Conservation (phyloP, 768 basidiomycete species). For the Favolaschia claudopus region DNA sequence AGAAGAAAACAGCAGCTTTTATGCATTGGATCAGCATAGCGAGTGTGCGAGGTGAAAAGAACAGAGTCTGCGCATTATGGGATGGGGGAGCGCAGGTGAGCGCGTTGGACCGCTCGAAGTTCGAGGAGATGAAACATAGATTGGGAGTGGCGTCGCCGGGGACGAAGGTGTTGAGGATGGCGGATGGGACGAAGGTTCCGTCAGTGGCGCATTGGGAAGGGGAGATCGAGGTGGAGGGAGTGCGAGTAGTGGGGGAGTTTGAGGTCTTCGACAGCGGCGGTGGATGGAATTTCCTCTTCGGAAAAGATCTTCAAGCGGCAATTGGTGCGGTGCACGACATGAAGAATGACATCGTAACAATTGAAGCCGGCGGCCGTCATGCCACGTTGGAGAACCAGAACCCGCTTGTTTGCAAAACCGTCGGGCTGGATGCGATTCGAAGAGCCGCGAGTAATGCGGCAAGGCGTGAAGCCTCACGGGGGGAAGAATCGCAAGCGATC, state of each 20-base stretch:
- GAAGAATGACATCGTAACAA: neutral
- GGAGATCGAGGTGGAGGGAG: slow-evolving; percentile 15
- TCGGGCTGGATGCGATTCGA: neutral
- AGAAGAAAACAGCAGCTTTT: slow-evolving; percentile 22
- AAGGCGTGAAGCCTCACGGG: neutral
- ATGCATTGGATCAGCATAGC: slow-evolving; percentile 23
- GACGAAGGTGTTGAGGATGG: slow-evolving; percentile 36
- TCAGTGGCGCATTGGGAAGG: slow-evolving; percentile 31
- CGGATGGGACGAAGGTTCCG: slow-evolving; percentile 33
- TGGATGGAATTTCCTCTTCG: slow-evolving; percentile 21
- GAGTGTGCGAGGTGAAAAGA: slow-evolving; percentile 18
- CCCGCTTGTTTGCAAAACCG: no score
- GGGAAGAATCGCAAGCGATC: neutral
- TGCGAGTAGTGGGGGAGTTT: slow-evolving; percentile 1
- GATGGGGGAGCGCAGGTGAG: slow-evolving; percentile 40
- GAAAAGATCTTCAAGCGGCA: slow-evolving; percentile 25
- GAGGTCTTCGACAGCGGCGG: slow-evolving; percentile 34
- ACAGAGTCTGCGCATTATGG: slow-evolving; percentile 21
- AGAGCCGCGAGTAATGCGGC: neutral
- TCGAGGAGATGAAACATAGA: neutral
- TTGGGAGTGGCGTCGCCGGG: slow-evolving; percentile 11
- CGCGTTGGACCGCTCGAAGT: neutral
- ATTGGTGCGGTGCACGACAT: slow-evolving; percentile 21
- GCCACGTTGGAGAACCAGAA: slow-evolving; percentile 1
- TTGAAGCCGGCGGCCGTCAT: neutral